Evolutionary conservation across 148 eudicot species (phyloP).

Genomic region (Nepenthes mirabilis): DNA sequence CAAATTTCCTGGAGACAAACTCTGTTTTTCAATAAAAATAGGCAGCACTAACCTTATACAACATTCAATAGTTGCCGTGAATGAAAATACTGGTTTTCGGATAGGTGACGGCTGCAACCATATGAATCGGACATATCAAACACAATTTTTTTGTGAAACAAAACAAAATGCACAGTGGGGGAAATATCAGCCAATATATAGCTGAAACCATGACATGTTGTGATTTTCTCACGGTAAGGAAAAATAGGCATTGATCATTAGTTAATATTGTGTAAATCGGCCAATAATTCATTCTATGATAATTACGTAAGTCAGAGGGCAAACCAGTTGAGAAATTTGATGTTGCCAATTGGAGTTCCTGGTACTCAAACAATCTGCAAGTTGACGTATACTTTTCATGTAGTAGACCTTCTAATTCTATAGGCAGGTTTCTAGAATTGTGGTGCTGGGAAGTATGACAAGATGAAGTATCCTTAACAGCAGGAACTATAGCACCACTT

Average conservation of each 20-base stretch:
- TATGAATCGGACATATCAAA: too few species aligned
- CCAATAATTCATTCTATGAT: too few species aligned
- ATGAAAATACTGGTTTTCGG: too few species aligned
- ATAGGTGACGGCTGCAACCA: too few species aligned
- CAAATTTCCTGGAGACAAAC: conserved; percentile 47
- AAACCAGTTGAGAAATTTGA: conserved; percentile 55
- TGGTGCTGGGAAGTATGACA: conserved; percentile 14
- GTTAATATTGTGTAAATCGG: too few species aligned
- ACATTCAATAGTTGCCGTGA: neutral
- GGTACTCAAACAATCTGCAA: conserved; percentile 53
- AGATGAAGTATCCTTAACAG: conserved; percentile 13
- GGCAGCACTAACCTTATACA: neutral
- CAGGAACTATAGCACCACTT: conserved; percentile 50
- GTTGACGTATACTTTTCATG: conserved; percentile 54
- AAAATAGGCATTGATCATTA: too few species aligned
- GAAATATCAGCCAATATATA: too few species aligned
- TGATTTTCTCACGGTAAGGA: too few species aligned
- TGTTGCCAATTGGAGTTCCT: conserved; percentile 69
- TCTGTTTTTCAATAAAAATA: neutral
- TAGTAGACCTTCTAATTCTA: conserved; percentile 46
- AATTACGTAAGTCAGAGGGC: conserved; percentile 1
- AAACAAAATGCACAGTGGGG: too few species aligned
- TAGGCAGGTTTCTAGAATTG: conserved; percentile 18
- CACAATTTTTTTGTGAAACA: too few species aligned
- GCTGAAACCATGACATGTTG: too few species aligned